phyloP scores from a whole-genome alignment of 106 monocot species.

The Dactylorhiza incarnata region DNA sequence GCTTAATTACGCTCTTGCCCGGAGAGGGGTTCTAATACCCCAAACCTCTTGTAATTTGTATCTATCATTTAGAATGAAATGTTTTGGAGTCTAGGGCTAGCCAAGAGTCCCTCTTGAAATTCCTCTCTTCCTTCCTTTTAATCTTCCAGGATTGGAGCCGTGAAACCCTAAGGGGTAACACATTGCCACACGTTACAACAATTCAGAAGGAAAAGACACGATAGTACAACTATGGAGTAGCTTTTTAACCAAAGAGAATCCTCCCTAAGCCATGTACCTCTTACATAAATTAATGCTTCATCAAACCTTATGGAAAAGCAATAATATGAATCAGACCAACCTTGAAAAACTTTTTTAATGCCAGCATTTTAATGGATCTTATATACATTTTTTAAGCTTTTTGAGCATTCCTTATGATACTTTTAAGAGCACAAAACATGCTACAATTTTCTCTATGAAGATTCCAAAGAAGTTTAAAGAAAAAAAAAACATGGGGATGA shows the following conservation, averaged over 20 bases:
- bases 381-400: not conserved
- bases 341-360: not conserved
- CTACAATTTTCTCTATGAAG: no score
- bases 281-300: not conserved
- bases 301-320: not conserved
- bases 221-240: not conserved
- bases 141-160: no score
- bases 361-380: not conserved
- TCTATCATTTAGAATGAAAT: no score
- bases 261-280: not conserved
- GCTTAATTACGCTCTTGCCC: no score
- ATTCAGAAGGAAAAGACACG: not conserved
- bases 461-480: not conserved
- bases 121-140: no score
- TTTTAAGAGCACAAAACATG: not conserved
- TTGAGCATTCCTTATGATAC: not conserved
- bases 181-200: not conserved
- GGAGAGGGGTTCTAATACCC: no score
- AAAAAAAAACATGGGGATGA: not conserved
- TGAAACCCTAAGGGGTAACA: no score
- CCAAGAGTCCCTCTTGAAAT: no score
- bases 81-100: no score
- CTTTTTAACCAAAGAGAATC: not conserved
- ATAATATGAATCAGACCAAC: not conserved
- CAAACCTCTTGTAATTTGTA: no score